Evolutionary conservation across 2,329 filamentous ascomycete genomes (phyloP), one percentile per base, ranked within the genome.

Genomic region (Fusarium nematophilum): DNA sequence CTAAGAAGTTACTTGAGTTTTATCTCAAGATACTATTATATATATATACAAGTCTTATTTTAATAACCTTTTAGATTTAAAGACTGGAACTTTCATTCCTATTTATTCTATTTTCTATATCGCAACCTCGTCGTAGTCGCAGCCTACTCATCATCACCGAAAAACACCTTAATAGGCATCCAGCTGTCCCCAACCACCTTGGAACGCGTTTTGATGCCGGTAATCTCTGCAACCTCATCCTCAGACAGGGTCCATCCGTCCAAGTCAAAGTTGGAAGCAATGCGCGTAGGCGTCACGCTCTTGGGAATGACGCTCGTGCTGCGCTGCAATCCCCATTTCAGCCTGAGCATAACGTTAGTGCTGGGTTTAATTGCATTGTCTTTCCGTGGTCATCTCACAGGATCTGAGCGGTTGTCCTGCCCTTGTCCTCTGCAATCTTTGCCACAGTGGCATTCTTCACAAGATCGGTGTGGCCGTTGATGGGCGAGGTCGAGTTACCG

Each of bases 131-230:
- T 11, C 11, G 27, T 18, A 2, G 10, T 5, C n/a, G 14, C 17
- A n/a, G 11, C 10, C 31, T 46, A 46, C 43, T 46, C 43, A 34
- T 46, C 43, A 26, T 57, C 54, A 3, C 49, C 54, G 25, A 53
- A 57, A 37, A 57, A 57, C 13, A 57, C 53, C 11, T 39, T 53
- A 6, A 53, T 48, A 15, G 53, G 53, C 42, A 57, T 53, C 53
- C 53, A 57, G 9, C 49, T 37, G 37, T 57, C 53, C 8, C 36
- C 36, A 11, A 53, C 48, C 37, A 57, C 53, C 31, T 53, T 53
- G 13, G 40, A 33, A 13, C 53, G 23, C 14, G 49, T 53, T 26
- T 36, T 45, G 8, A 57, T 27, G 1, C 49, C 43, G 30, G 34
- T 53, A 10, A 57, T 23, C 30, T 53, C 18, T 4, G 40, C 26